Evolutionary conservation across 1,139 yeast genomes (phyloP).

Genomic region (Pneumocystis murina): DNA sequence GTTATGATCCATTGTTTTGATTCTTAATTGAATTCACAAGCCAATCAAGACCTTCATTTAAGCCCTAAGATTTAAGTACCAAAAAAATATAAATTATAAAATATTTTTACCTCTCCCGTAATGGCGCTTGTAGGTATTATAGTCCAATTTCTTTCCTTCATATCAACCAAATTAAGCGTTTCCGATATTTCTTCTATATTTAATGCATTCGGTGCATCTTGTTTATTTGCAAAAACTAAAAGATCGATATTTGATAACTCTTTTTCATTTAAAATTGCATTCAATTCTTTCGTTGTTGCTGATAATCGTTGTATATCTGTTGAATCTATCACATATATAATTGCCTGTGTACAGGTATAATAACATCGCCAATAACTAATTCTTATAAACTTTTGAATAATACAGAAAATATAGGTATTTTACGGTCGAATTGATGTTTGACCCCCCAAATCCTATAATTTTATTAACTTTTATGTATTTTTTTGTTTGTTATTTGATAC

Average conservation of each 20-base stretch:
- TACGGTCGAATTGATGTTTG: neutral
- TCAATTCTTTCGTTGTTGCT: slow-evolving; percentile 86
- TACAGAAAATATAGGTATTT: slow-evolving; percentile 34
- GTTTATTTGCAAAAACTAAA: slow-evolving; percentile 83
- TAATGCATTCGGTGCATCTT: slow-evolving; percentile 92
- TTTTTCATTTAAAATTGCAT: slow-evolving; percentile 87
- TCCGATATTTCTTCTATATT: slow-evolving; percentile 89
- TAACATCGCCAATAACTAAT: slow-evolving; percentile 92
- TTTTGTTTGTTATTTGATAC: slow-evolving; percentile 5
- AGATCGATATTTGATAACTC: slow-evolving; percentile 82
- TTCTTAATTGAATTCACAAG: slow-evolving; percentile 89
- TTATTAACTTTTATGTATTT: neutral
- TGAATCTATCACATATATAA: slow-evolving; percentile 82
- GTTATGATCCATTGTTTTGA: neutral
- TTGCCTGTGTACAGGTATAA: slow-evolving; percentile 88
- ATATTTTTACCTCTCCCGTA: slow-evolving; percentile 62
- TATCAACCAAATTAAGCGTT: slow-evolving; percentile 79
- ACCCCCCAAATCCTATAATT: neutral
- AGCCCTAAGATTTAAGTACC: neutral
- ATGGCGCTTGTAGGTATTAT: slow-evolving; percentile 91
- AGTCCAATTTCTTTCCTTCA: slow-evolving; percentile 91
- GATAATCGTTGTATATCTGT: slow-evolving; percentile 88
- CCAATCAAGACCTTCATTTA: slow-evolving; percentile 79
- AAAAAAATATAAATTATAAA: slow-evolving; percentile 31
- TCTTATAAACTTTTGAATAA: slow-evolving; percentile 87